These are phyloP conservation scores for Pseudogymnoascus sp. DNA, from an alignment of 2,329 filamentous ascomycete genomes.

Conservation along the genomic window DNA sequence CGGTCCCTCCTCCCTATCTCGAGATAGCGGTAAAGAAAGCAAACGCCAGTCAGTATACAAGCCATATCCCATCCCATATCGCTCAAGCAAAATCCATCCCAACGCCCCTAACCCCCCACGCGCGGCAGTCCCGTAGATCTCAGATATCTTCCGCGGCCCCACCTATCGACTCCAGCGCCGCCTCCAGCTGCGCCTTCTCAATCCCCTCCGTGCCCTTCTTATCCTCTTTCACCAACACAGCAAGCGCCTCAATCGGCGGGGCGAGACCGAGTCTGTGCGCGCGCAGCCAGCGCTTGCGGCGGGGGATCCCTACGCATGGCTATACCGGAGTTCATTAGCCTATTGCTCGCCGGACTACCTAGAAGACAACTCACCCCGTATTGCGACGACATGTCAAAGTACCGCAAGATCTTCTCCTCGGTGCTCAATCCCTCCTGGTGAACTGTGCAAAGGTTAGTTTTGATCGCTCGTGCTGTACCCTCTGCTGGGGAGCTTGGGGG, in stretches of 20 bases:
- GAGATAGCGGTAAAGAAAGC: not conserved
- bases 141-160: conserved; percentile 25
- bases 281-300: conserved; percentile 79
- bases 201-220: conserved; percentile 44
- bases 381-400: conserved; percentile 87
- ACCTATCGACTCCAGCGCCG: conserved; percentile 45
- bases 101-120: not conserved
- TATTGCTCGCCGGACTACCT: not conserved
- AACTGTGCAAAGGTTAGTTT: conserved; percentile 36
- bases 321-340: conserved; percentile 31
- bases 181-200: conserved; percentile 69
- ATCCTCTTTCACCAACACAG: conserved; percentile 70
- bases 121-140: not conserved
- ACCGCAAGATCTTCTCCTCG: conserved; percentile 78
- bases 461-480: no score
- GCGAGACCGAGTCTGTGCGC: conserved; percentile 76
- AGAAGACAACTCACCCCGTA: conserved; percentile 67
- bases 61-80: not conserved
- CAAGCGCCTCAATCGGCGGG: conserved; percentile 84
- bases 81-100: not conserved
- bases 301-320: conserved; percentile 81
- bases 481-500: no score
- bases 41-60: conserved; percentile 5
- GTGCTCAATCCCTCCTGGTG: conserved; percentile 68
- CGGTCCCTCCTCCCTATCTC: not conserved